Evolutionary conservation across 257 asterid genomes (phyloP).

Genomic region (Gentiana dahurica): DNA sequence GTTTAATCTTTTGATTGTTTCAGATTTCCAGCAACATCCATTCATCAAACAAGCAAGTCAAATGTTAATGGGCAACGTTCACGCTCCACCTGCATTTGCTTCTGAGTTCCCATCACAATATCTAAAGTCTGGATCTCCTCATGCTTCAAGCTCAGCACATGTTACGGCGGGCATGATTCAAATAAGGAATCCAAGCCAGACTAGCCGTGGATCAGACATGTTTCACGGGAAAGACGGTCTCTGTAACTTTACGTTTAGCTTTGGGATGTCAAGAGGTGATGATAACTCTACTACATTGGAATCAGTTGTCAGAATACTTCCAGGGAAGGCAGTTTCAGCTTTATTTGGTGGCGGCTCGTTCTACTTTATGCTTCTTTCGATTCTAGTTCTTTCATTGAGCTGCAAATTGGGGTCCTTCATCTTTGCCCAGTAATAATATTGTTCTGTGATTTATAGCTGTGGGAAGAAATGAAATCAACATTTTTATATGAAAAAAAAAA

Average conservation of each 20-base stretch:
- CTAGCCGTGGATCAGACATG: slow-evolving; percentile 17
- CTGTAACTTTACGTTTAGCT: slow-evolving; percentile 49
- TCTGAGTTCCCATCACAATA: slow-evolving; percentile 58
- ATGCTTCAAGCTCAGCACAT: slow-evolving; percentile 47
- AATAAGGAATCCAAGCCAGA: slow-evolving; percentile 18
- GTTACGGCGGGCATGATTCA: slow-evolving; percentile 78
- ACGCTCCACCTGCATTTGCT: slow-evolving; percentile 82
- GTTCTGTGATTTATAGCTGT: neutral
- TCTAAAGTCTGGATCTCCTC: slow-evolving; percentile 32
- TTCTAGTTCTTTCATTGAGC: slow-evolving; percentile 52
- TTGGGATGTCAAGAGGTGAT: slow-evolving; percentile 42
- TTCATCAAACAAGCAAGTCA: slow-evolving; percentile 51
- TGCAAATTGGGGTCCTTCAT: slow-evolving; percentile 47
- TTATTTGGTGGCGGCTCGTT: slow-evolving; percentile 41
- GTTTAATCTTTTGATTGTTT: slow-evolving; percentile 7
- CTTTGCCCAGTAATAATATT: slow-evolving; percentile 27
- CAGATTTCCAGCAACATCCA: slow-evolving; percentile 46
- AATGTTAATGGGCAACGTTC: slow-evolving; percentile 71
- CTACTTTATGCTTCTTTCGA: slow-evolving; percentile 42
- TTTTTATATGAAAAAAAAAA: too few relatives aligned
- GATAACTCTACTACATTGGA: slow-evolving; percentile 44
- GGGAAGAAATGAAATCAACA: too few relatives aligned
- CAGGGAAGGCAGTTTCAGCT: slow-evolving; percentile 39
- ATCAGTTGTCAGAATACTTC: slow-evolving; percentile 36
- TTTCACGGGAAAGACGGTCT: slow-evolving; percentile 36